These are phyloP conservation scores for Yueomyces sinensis DNA, from an alignment of 805 yeast species.

Conservation along the genomic window DNA sequence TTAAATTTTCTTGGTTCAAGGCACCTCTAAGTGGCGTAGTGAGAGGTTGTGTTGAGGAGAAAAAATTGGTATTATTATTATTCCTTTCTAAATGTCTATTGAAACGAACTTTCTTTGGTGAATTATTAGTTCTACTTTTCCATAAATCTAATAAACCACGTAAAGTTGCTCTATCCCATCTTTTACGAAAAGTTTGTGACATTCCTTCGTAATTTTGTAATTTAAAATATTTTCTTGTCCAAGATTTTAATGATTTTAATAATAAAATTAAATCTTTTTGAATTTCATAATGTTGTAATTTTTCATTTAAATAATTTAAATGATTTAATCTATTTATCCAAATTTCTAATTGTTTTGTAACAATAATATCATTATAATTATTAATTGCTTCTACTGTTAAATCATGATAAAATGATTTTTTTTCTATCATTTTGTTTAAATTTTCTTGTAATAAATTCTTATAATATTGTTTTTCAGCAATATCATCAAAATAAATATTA, in stretches of 20 bases:
- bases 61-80: neutral
- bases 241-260: slow-evolving; percentile 14
- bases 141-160: slow-evolving; percentile 26
- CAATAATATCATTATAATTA: too few relatives aligned
- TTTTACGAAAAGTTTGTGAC: slow-evolving; percentile 19
- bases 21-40: slow-evolving; percentile 1
- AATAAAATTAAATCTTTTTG: neutral
- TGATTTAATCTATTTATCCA: neutral
- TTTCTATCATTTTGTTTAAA: too few relatives aligned
- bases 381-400: too few relatives aligned
- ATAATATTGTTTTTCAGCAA: neutral
- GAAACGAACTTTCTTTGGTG: slow-evolving; percentile 3
- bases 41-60: neutral
- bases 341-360: neutral
- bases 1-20: slow-evolving; percentile 13
- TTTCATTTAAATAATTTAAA: neutral
- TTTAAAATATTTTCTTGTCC: slow-evolving; percentile 25
- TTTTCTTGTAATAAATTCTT: neutral
- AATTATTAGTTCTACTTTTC: slow-evolving; percentile 14
- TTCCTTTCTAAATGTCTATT: neutral
- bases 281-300: neutral
- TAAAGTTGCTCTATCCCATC: slow-evolving; percentile 29
- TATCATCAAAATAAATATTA: too few relatives aligned
- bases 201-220: slow-evolving; percentile 24
- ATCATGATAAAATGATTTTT: too few relatives aligned